These are phyloP conservation scores for Gyromitra esculenta DNA, from an alignment of 2,329 filamentous ascomycete genomes.

Conservation along the genomic window DNA sequence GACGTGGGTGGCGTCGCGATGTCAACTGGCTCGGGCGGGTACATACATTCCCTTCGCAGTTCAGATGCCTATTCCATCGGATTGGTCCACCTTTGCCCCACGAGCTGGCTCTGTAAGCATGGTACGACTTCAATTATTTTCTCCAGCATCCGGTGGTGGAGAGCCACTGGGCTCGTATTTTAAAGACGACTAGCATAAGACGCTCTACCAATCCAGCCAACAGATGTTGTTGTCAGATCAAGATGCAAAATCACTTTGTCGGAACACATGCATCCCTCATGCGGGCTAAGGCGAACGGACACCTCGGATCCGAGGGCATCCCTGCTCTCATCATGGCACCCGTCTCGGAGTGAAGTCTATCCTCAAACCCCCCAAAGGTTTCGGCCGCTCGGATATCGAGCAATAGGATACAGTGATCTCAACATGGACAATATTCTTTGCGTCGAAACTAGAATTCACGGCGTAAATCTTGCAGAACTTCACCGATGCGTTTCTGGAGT, in stretches of 20 bases:
- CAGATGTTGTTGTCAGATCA: not conserved
- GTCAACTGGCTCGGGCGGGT: not conserved
- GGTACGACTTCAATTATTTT: conserved; percentile 2
- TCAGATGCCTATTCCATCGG: not conserved
- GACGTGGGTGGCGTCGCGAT: conserved; percentile 14
- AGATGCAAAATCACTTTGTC: conserved; percentile 1
- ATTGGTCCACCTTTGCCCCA: not conserved
- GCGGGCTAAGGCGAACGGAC: not conserved
- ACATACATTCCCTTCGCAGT: not conserved
- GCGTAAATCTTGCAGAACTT: not conserved
- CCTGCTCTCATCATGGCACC: conserved; percentile 1
- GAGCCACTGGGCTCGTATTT: not conserved
- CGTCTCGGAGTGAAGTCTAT: not conserved
- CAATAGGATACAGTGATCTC: too few relatives aligned
- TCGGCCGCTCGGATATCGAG: not conserved
- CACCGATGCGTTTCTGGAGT: not conserved
- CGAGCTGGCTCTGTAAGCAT: not conserved
- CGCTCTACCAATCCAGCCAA: not conserved
- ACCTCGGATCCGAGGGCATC: conserved; percentile 3
- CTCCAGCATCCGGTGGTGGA: not conserved
- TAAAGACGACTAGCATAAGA: not conserved
- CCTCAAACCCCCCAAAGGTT: not conserved
- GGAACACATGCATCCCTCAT: not conserved
- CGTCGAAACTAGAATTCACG: too few relatives aligned
- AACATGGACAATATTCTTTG: too few relatives aligned